phyloP scores from a whole-genome alignment of 768 basidiomycete species.

The Pleurotus sapidus region DNA sequence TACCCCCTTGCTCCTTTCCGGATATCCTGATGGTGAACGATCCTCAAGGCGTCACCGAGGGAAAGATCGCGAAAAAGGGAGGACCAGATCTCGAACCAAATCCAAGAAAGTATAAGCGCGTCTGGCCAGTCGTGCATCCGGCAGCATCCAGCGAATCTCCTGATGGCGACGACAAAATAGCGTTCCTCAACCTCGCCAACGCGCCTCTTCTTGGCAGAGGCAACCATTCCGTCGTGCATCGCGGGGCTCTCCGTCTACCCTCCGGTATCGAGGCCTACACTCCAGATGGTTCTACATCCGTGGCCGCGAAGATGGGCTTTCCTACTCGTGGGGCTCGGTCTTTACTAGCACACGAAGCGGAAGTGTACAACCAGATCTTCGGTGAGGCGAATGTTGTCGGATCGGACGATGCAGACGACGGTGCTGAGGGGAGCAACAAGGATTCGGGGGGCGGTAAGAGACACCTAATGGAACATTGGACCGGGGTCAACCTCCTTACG shows the following conservation, averaged over 20 bases:
- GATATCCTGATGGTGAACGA: constrained; percentile 4
- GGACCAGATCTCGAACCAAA: neutral
- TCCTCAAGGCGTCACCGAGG: constrained; percentile 3
- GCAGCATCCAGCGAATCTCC: neutral
- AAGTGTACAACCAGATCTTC: neutral
- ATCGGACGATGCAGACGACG: neutral
- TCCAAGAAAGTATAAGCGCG: neutral
- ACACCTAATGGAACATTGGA: constrained; percentile 48
- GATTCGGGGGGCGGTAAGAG: neutral
- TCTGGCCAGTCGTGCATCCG: neutral
- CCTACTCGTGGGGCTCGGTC: neutral
- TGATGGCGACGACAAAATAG: neutral
- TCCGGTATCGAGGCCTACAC: neutral
- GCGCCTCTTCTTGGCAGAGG: neutral
- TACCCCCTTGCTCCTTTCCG: neutral
- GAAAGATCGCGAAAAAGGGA: neutral
- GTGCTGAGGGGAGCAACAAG: neutral
- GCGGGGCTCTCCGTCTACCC: neutral
- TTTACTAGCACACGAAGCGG: neutral
- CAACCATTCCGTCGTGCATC: constrained; percentile 1
- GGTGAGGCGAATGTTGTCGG: neutral
- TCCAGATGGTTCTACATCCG: neutral
- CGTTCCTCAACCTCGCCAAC: neutral
- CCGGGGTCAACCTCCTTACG: constrained; percentile 40
- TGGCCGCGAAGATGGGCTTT: neutral